These are phyloP conservation scores for Tulasnella sp. DNA, from an alignment of 768 basidiomycete genomes.

Conservation along the genomic window DNA sequence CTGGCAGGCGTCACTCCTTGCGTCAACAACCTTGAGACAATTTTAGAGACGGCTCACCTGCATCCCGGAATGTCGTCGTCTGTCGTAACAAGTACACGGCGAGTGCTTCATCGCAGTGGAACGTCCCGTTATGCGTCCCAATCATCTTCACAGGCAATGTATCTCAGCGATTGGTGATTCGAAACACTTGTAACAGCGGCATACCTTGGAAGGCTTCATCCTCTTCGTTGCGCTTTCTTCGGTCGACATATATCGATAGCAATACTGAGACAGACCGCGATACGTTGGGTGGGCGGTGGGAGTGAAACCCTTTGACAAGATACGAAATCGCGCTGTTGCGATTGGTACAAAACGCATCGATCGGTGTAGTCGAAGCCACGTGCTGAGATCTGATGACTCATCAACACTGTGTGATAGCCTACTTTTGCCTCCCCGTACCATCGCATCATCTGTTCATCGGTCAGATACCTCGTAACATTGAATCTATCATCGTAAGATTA, in stretches of 20 bases:
- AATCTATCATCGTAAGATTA: too few species aligned
- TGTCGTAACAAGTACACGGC: slow-evolving; percentile 80
- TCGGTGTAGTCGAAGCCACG: too few species aligned
- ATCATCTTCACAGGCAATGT: slow-evolving; percentile 43
- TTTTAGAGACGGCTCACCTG: slow-evolving; percentile 37
- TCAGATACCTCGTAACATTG: too few species aligned
- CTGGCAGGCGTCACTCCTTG: slow-evolving; percentile 25
- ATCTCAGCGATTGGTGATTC: background rate
- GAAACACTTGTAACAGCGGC: background rate
- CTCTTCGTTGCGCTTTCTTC: slow-evolving; percentile 8
- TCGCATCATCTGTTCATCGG: too few species aligned
- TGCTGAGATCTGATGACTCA: too few species aligned
- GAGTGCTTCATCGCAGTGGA: slow-evolving; percentile 94
- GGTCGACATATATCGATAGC: background rate
- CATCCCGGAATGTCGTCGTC: slow-evolving; percentile 60
- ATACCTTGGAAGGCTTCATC: slow-evolving; percentile 11
- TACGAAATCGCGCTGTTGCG: too few species aligned
- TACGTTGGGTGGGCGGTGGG: too few species aligned
- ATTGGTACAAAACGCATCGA: too few species aligned
- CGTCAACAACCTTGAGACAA: background rate
- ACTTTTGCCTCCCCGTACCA: too few species aligned
- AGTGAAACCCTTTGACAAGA: too few species aligned
- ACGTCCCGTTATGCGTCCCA: slow-evolving; percentile 90
- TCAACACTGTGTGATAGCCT: too few species aligned
- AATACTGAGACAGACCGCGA: too few species aligned